These are phyloP conservation scores for Xylaria sp. DNA, from an alignment of 2,329 filamentous ascomycete genomes.

Conservation along the genomic window DNA sequence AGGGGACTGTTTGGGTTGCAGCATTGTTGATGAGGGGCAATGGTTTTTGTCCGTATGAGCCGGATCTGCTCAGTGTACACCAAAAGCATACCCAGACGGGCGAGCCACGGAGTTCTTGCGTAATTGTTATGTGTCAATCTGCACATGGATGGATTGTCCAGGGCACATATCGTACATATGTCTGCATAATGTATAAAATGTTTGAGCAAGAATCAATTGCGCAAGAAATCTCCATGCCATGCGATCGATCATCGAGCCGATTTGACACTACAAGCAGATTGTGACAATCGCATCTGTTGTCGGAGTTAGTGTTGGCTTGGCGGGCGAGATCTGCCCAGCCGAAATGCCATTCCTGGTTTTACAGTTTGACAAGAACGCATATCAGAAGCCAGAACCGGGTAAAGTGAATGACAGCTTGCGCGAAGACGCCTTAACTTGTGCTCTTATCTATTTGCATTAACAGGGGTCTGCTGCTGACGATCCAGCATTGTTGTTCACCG, in stretches of 20 bases:
- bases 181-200: constrained; percentile 33
- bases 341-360: constrained; percentile 17
- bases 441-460: constrained; percentile 21
- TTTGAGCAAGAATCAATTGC: background rate
- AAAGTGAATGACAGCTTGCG: constrained; percentile 12
- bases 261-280: background rate
- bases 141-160: background rate
- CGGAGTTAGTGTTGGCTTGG: constrained; percentile 17
- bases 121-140: constrained; percentile 13
- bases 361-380: background rate
- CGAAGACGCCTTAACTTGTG: constrained; percentile 1
- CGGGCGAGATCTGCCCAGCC: constrained; percentile 8
- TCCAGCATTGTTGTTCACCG: constrained; percentile 5
- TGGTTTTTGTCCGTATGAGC: constrained; percentile 9
- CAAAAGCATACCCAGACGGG: constrained; percentile 8
- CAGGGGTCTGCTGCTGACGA: constrained; percentile 20
- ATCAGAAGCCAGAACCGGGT: constrained; percentile 16
- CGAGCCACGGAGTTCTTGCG: constrained; percentile 29
- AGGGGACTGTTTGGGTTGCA: constrained; percentile 14
- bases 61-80: constrained; percentile 11
- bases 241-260: background rate
- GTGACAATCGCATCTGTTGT: background rate
- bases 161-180: constrained; percentile 32
- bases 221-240: constrained; percentile 1
- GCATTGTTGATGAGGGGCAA: constrained; percentile 3